phyloP scores from a whole-genome alignment of 441 rosid genomes.

The Jatropha multifida region DNA sequence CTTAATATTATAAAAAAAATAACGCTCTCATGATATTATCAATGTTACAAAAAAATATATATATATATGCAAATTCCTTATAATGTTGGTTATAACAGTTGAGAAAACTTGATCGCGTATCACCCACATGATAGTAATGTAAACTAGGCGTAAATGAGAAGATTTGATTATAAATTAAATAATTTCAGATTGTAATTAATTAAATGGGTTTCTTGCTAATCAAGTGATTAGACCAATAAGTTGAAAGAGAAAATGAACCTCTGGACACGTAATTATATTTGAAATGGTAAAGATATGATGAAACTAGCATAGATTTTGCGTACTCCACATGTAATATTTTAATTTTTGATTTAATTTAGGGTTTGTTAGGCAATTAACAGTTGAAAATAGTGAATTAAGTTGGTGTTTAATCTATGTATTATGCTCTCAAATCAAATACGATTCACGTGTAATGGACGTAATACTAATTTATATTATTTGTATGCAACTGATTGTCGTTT shows the following conservation, averaged over 20 bases:
- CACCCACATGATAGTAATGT: conserved; percentile 2
- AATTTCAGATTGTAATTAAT: neutral
- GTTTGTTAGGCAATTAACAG: conserved; percentile 39
- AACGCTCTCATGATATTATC: neutral
- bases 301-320: conserved; percentile 53
- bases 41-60: neutral
- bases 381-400: conserved; percentile 32
- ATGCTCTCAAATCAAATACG: conserved; percentile 26
- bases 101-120: conserved; percentile 34
- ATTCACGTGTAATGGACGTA: conserved; percentile 44
- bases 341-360: conserved; percentile 25
- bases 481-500: conserved; percentile 6
- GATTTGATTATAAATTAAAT: neutral
- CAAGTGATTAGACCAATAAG: neutral
- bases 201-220: neutral
- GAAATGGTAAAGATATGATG: conserved; percentile 56
- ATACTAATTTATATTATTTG: conserved; percentile 11
- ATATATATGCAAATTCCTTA: conserved; percentile 7
- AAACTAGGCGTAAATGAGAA: conserved; percentile 24
- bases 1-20: neutral
- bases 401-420: conserved; percentile 27
- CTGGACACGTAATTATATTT: conserved; percentile 30
- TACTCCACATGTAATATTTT: conserved; percentile 36
- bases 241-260: conserved; percentile 15
- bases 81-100: conserved; percentile 46